A percentile compares a stretch with the other conserved stretches of the same genome.
These are phyloP conservation scores for Entomortierella parvispora DNA, from an alignment of 192 early-diverging fungal genomes.

Conservation along the genomic window DNA sequence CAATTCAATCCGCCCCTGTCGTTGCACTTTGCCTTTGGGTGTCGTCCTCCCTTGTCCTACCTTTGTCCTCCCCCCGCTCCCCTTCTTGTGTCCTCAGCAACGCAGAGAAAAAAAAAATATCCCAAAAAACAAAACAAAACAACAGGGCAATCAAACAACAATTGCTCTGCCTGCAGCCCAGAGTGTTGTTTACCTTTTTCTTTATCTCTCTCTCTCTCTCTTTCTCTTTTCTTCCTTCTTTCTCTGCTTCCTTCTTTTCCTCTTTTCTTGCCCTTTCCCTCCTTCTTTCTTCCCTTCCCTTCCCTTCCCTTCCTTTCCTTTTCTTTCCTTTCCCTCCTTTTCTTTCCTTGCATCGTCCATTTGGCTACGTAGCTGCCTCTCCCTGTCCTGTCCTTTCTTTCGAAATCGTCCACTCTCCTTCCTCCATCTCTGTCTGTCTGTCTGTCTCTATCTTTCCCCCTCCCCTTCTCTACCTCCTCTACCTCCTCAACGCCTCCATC, in stretches of 20 bases:
- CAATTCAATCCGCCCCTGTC: too few relatives aligned
- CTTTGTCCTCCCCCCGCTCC: too few relatives aligned
- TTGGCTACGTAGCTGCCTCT: not conserved
- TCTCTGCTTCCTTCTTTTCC: not conserved
- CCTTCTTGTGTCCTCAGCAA: too few relatives aligned
- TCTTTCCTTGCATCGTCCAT: not conserved
- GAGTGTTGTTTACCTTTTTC: too few relatives aligned
- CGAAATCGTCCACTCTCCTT: not conserved
- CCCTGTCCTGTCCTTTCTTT: not conserved
- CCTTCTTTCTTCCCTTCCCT: not conserved
- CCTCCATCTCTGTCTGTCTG: not conserved
- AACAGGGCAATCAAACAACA: too few relatives aligned
- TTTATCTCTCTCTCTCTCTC: not conserved
- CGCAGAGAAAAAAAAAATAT: too few relatives aligned
- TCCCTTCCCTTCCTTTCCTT: not conserved
- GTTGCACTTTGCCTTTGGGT: too few relatives aligned
- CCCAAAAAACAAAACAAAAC: too few relatives aligned
- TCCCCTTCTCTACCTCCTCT: too few relatives aligned
- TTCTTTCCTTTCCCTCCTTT: not conserved
- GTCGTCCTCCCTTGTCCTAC: too few relatives aligned
- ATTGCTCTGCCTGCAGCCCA: too few relatives aligned
- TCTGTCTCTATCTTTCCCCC: not conserved
- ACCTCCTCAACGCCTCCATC: too few relatives aligned
- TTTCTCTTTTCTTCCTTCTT: not conserved
- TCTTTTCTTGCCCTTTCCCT: not conserved